phyloP scores from a whole-genome alignment of 2,329 filamentous ascomycete species.

The Colletotrichum sp. region DNA sequence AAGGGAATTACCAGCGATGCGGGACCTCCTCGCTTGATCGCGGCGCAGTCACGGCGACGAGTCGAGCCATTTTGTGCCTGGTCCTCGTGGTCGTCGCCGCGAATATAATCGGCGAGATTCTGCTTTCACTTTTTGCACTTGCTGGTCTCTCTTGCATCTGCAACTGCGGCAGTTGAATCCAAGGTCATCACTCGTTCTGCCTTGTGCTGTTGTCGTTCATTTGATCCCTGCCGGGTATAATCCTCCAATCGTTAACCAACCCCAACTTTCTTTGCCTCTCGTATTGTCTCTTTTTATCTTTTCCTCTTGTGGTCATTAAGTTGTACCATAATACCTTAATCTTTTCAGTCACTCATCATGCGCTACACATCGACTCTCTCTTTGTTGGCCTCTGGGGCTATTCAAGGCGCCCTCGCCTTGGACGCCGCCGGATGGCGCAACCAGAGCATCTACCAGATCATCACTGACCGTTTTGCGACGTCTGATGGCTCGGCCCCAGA shows the following conservation, averaged over 20 bases:
- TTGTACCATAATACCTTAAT: background rate
- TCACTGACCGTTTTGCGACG: slow-evolving; percentile 48
- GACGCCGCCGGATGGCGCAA: slow-evolving; percentile 38
- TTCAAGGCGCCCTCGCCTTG: slow-evolving; percentile 25
- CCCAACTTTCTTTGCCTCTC: background rate
- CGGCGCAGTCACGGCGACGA: background rate
- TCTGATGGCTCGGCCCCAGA: slow-evolving; percentile 38
- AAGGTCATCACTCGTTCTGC: slow-evolving; percentile 17
- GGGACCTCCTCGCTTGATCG: background rate
- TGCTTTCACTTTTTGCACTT: background rate
- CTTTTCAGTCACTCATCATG: background rate
- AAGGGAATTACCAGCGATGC: background rate
- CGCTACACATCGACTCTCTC: background rate
- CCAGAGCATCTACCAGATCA: slow-evolving; percentile 50
- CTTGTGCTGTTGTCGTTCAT: slow-evolving; percentile 7
- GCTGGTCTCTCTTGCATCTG: background rate
- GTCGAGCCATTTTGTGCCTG: background rate
- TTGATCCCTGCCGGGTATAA: background rate
- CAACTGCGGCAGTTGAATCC: background rate
- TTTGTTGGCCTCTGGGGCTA: slow-evolving; percentile 1
- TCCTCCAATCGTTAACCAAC: background rate
- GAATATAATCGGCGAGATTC: background rate
- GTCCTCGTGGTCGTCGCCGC: background rate
- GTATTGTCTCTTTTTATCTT: background rate
- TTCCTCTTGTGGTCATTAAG: background rate